Base-by-base conservation (phyloP, 768 basidiomycete genomes). In the Russula earlei region DNA sequence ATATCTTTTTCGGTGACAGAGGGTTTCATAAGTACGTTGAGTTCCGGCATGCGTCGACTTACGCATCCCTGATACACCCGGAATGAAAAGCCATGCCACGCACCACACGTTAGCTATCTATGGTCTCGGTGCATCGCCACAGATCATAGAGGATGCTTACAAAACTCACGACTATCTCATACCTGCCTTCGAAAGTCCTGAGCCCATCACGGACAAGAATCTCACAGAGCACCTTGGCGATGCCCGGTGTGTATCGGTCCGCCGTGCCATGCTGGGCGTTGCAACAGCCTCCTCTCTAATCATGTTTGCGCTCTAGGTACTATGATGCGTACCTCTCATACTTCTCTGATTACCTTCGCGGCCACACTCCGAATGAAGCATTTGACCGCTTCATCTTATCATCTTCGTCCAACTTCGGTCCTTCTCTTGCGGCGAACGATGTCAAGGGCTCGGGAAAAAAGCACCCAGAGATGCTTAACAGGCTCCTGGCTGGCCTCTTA, bases 311-410 rank as follows among this genome's bases (percentile, higher is more conserved):
- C 31, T n/a, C 9, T 58, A 85, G 83, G 12, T 85, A 74, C 61
- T 85, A 82, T 59, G 66, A 71, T n/a, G 73, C 74, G 0, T 87
- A 85, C 63, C 66, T 81, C 19, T 64, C 71, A 4, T 86, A 79
- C 68, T 86, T 85, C 66, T 70, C 71, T 0, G 62, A 71, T 0
- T 54, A 66, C 25, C 58, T 75, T 15, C 66, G 73, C 38, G 64
- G 70, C 12, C 75, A 80, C 36, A 77, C 76, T 14, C 68, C 73
- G n/a, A 63, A 69, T 9, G 64, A 63, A 1, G 68, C 75, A 0
- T 62, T 87, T n/a, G 83, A 87, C 56, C 75, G 80, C 37, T 85
- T 78, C 54, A 58, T 88, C 9, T 83, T 87, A 62, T 79, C 81
- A 15, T 53, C 61, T 5, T 68, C 74, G 43, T 76, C 71, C 49